Conservation (phyloP, 116 monocot genomes). For the Thalassia testudinum region DNA sequence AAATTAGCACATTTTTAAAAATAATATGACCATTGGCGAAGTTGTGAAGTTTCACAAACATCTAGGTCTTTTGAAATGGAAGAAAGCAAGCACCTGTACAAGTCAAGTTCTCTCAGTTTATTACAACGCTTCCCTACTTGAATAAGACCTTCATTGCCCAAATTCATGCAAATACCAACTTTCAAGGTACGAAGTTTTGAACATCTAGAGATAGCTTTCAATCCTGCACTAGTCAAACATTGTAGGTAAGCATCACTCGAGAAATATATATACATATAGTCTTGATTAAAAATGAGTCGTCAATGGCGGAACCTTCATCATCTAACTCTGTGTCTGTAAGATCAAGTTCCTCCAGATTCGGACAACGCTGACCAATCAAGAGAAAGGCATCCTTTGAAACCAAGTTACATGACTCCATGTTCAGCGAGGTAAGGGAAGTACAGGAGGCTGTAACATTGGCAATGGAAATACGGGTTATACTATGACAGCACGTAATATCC, state of each 20-base stretch:
- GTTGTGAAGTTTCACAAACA: neutral
- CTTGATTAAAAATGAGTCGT: neutral
- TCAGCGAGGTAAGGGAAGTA: constrained; percentile 40
- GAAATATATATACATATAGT: neutral
- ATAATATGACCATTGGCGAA: neutral
- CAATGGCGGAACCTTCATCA: constrained; percentile 32
- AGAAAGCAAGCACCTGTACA: constrained; percentile 41
- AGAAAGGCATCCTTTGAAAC: constrained; percentile 36
- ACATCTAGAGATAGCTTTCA: constrained; percentile 50
- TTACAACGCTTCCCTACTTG: constrained; percentile 37
- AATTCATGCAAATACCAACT: constrained; percentile 62
- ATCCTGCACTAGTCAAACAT: constrained; percentile 40
- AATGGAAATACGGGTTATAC: constrained; percentile 45
- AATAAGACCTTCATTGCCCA: constrained; percentile 47
- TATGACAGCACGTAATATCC: constrained; percentile 71
- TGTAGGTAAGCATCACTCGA: too few relatives aligned
- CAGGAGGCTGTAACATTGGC: constrained; percentile 44
- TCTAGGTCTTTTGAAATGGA: neutral
- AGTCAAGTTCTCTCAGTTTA: constrained; percentile 47
- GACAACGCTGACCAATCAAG: constrained; percentile 47
- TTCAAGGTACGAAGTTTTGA: constrained; percentile 38
- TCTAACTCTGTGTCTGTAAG: constrained; percentile 80
- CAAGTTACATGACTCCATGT: constrained; percentile 71
- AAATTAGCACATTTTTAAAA: neutral
- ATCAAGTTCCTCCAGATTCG: constrained; percentile 54